Conservation (phyloP, 2,329 filamentous ascomycete species). For the Chaetomium globosum region DNA sequence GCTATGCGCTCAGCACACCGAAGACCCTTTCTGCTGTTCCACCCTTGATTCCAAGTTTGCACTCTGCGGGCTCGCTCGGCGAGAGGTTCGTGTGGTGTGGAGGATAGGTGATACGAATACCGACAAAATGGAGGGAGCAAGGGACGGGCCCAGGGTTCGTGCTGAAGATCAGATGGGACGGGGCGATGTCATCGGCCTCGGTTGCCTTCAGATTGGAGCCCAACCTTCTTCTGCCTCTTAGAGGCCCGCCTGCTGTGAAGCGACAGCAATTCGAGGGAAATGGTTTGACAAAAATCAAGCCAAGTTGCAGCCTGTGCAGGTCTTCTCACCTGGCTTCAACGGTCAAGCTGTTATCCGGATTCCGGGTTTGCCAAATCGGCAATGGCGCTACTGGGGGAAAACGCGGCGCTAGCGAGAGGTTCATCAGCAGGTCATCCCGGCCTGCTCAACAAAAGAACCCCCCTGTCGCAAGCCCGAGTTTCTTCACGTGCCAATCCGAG, state of each 20-base stretch:
- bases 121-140: slow-evolving; percentile 30
- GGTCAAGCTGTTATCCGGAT: slow-evolving; percentile 6
- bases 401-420: slow-evolving; percentile 29
- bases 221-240: slow-evolving; percentile 18
- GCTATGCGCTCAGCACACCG: slow-evolving; percentile 20
- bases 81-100: slow-evolving; percentile 6
- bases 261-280: not conserved
- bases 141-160: slow-evolving; percentile 27
- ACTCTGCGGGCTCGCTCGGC: slow-evolving; percentile 6
- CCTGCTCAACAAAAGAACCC: slow-evolving; percentile 35
- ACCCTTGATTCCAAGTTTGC: not conserved
- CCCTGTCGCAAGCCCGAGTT: slow-evolving; percentile 20
- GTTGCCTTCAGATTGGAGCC: slow-evolving; percentile 27
- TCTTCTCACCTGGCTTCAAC: slow-evolving; percentile 25
- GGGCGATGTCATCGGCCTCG: slow-evolving; percentile 34
- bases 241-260: not conserved
- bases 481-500: slow-evolving; percentile 34
- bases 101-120: slow-evolving; percentile 19
- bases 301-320: slow-evolving; percentile 21
- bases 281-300: slow-evolving; percentile 21
- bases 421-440: slow-evolving; percentile 27
- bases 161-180: slow-evolving; percentile 20
- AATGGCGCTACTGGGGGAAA: slow-evolving; percentile 25
- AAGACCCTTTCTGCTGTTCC: not conserved
- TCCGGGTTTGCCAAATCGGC: slow-evolving; percentile 11